Conservation (phyloP, 345 rosid genomes). For the Sisymbrium altissimum region DNA sequence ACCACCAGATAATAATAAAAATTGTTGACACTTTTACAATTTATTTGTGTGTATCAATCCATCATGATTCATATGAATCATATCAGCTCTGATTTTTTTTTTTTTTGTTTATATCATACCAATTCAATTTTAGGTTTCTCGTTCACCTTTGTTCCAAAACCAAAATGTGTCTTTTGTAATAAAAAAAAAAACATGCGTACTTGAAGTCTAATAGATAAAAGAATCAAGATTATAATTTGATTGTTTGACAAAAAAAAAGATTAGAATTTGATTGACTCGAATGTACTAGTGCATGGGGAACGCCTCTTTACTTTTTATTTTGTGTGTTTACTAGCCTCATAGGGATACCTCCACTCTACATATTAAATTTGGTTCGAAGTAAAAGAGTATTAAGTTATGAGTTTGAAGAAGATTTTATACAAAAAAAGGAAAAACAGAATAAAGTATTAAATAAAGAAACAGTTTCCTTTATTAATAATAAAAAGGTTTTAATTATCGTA, state of each 20-base stretch:
- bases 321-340: not conserved
- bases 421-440: not conserved
- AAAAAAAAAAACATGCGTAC: not conserved
- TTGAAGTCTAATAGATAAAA: not conserved
- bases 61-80: not conserved
- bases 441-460: conserved; percentile 19
- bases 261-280: conserved; percentile 2
- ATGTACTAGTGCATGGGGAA: conserved; percentile 26
- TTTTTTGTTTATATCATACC: not conserved
- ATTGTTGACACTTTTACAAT: not conserved
- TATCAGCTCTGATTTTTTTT: no score
- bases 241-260: no score
- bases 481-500: not conserved
- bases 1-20: not conserved
- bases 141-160: no score
- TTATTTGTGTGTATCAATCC: not conserved
- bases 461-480: not conserved
- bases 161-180: not conserved
- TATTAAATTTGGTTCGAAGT: not conserved
- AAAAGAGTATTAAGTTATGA: not conserved
- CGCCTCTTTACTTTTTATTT: not conserved
- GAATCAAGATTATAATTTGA: no score
- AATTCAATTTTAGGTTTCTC: no score
- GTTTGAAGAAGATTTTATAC: not conserved
- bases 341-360: not conserved